Evolutionary conservation across 176 grass and related monocot genomes (phyloP), one percentile per base, ranked within the genome.

Genomic region (Cenchrus purpureus): DNA sequence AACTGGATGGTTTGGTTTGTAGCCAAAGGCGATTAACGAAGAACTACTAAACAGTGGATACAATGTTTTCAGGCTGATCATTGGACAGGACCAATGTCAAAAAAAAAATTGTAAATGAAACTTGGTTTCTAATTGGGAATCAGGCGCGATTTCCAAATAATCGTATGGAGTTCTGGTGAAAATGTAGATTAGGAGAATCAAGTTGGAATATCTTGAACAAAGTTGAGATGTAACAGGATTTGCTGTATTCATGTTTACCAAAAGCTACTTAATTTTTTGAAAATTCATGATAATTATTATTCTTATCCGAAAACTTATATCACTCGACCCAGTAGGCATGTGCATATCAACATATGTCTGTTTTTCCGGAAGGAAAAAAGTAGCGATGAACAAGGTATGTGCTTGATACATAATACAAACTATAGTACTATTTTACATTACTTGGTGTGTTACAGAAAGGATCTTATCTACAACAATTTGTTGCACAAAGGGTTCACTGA

Each of bases 101-200:
- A 73, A 5, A 11, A 58, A 34, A 3, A 83, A 31, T 73, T 86
- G 65, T 19, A n/a, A 79, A 66, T 78, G 34, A 61, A 86, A 32
- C 66, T 59, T 67, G 50, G 52, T 86, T 66, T 34, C 4, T n/a
- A 73, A 46, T 61, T 10, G 28, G 52, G 20, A 48, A 82, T 83
- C 8, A 12, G 76, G 65, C 65, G 51, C 14, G 13, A 74, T 15
- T 45, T 52, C 65, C 12, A 17, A 58, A 1, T 40, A 6, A 16
- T 58, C 17, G 25, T 3, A 73, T 17, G 12, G 31, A 42, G 61
- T 31, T 80, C 59, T 0, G 0, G 1, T 28, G 15, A 42, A 65
- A 34, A n/a, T 11, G 10, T 58, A 19, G 16, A 54, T 65, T 62
- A 10, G 53, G 55, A 71, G 3, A 19, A 79, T 62, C 54, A 70